Evolutionary conservation across 2,329 filamentous ascomycete genomes (phyloP).

Genomic region (Pyricularia sp.): DNA sequence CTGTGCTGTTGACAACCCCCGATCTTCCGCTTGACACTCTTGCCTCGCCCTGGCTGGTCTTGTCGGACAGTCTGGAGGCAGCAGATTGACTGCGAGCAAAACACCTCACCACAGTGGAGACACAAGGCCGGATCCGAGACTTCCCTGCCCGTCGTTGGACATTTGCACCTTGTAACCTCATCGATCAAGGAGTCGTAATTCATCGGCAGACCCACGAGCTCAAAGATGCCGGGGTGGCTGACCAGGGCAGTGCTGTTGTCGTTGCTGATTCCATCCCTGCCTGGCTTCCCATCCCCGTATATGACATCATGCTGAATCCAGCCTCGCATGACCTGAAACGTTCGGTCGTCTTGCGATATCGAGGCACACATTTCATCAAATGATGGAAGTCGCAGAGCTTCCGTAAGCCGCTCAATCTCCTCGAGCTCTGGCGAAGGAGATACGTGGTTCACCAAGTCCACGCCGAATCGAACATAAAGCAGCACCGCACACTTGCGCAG

Average conservation of each 20-base stretch:
- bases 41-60: conserved; percentile 24
- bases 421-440: conserved; percentile 51
- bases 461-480: conserved; percentile 75
- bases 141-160: conserved; percentile 83
- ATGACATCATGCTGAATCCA: conserved; percentile 54
- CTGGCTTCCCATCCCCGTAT: conserved; percentile 17
- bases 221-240: conserved; percentile 84
- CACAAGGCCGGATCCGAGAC: conserved; percentile 84
- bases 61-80: conserved; percentile 54
- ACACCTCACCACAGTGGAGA: conserved; percentile 90
- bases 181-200: conserved; percentile 89
- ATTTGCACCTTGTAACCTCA: conserved; percentile 71
- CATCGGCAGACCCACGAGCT: conserved; percentile 81
- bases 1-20: conserved; percentile 90
- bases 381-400: conserved; percentile 60
- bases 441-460: conserved; percentile 67
- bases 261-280: conserved; percentile 3
- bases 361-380: conserved; percentile 66
- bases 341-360: conserved; percentile 27
- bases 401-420: conserved; percentile 72
- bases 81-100: conserved; percentile 88
- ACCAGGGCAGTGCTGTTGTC: conserved; percentile 27
- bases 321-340: conserved; percentile 37
- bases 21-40: conserved; percentile 30
- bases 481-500: conserved; percentile 75